phyloP scores from a whole-genome alignment of 768 basidiomycete genomes.

The Amanita rubescens region DNA sequence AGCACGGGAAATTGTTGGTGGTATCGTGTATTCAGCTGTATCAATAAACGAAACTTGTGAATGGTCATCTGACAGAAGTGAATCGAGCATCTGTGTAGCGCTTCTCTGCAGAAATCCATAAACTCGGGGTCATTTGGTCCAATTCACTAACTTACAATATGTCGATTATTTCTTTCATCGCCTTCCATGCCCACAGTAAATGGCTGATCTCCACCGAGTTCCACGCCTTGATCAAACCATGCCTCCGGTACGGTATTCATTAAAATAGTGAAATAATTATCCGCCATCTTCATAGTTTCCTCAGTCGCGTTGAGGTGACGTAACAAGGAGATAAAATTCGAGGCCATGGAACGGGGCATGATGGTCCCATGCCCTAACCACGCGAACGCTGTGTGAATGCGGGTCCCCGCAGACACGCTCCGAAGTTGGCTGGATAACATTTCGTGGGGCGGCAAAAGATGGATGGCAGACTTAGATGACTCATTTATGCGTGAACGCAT shows the following conservation, averaged over 20 bases:
- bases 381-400: conserved; percentile 48
- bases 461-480: conserved; percentile 26
- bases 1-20: conserved; percentile 19
- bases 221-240: conserved; percentile 60
- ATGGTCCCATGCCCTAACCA: conserved; percentile 65
- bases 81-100: conserved; percentile 39
- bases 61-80: conserved; percentile 11
- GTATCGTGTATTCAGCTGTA: conserved; percentile 4
- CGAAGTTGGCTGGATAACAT: conserved; percentile 48
- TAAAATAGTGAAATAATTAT: conserved; percentile 61
- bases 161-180: conserved; percentile 44
- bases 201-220: conserved; percentile 49
- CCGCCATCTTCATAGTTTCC: conserved; percentile 56
- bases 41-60: neutral
- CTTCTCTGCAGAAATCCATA: conserved; percentile 25
- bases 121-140: neutral
- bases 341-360: conserved; percentile 33
- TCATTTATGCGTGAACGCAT: conserved; percentile 35
- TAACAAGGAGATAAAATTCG: conserved; percentile 44
- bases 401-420: conserved; percentile 27
- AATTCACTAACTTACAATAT: conserved; percentile 41
- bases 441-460: conserved; percentile 56
- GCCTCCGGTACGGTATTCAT: conserved; percentile 47
- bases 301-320: conserved; percentile 32
- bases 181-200: conserved; percentile 59